These are phyloP conservation scores for Phalaenopsis aphrodite DNA, from an alignment of 106 monocot genomes.

Conservation along the genomic window DNA sequence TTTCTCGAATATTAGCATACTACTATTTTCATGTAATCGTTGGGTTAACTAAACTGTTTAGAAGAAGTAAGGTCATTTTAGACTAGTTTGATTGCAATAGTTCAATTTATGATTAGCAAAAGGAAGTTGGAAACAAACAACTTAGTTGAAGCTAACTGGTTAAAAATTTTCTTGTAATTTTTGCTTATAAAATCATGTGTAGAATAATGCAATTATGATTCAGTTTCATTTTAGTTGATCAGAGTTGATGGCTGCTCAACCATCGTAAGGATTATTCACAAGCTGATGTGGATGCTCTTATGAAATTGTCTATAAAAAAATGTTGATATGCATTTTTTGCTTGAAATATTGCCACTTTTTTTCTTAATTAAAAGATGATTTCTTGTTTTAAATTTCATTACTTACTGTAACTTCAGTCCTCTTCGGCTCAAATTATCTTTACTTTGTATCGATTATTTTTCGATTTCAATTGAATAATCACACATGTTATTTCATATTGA, in stretches of 20 bases:
- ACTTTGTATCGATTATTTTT: background rate
- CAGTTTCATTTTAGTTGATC: background rate
- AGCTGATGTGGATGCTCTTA: background rate
- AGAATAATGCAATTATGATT: background rate
- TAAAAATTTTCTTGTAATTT: background rate
- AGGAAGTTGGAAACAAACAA: background rate
- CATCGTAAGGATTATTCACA: too few relatives aligned
- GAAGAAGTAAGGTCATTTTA: background rate
- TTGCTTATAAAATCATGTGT: background rate
- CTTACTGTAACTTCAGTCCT: background rate
- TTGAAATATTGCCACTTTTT: too few relatives aligned
- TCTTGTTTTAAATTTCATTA: background rate
- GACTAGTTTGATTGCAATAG: background rate
- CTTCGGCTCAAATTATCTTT: background rate
- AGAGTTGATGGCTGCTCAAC: background rate
- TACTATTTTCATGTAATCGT: background rate
- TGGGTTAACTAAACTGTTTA: background rate
- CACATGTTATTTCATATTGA: background rate
- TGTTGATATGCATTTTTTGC: too few relatives aligned
- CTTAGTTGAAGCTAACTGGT: background rate
- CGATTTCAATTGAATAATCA: background rate
- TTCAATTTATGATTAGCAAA: background rate
- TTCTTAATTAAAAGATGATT: background rate
- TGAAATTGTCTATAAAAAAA: background rate
- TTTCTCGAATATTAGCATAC: background rate